Evolutionary conservation across 495 filamentous ascomycete genomes (phyloP).

Genomic region (Aspergillus funiculosus): DNA sequence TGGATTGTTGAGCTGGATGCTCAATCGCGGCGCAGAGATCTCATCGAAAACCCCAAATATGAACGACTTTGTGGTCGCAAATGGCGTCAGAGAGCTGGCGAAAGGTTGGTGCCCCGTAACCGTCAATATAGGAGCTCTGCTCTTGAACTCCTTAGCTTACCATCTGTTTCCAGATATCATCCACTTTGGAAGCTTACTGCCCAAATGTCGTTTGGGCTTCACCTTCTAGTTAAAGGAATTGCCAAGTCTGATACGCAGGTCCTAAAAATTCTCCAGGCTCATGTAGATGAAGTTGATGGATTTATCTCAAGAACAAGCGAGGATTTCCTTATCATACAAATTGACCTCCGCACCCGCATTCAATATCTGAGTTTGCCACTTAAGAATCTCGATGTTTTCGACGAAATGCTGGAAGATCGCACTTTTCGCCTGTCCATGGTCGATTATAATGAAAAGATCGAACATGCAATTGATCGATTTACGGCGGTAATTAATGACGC

Average conservation of each 20-base stretch:
- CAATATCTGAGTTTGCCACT: constrained; percentile 77
- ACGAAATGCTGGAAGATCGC: constrained; percentile 80
- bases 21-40: constrained; percentile 57
- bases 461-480: constrained; percentile 78
- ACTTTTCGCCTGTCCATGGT: constrained; percentile 75
- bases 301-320: constrained; percentile 81
- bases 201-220: constrained; percentile 89
- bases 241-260: constrained; percentile 86
- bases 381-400: constrained; percentile 76
- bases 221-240: constrained; percentile 76
- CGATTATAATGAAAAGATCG: constrained; percentile 83
- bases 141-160: not conserved
- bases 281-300: constrained; percentile 89
- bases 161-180: constrained; percentile 64
- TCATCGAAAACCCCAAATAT: constrained; percentile 62
- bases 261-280: constrained; percentile 79
- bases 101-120: constrained; percentile 33
- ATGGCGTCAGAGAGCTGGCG: constrained; percentile 66
- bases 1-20: constrained; percentile 57
- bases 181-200: constrained; percentile 85
- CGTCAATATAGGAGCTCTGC: not conserved
- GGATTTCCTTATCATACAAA: constrained; percentile 75
- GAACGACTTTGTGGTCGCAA: constrained; percentile 59
- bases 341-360: constrained; percentile 67
- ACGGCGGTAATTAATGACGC: constrained; percentile 65